Conservation (phyloP, 768 basidiomycete genomes). For the Phallus indusiatus region DNA sequence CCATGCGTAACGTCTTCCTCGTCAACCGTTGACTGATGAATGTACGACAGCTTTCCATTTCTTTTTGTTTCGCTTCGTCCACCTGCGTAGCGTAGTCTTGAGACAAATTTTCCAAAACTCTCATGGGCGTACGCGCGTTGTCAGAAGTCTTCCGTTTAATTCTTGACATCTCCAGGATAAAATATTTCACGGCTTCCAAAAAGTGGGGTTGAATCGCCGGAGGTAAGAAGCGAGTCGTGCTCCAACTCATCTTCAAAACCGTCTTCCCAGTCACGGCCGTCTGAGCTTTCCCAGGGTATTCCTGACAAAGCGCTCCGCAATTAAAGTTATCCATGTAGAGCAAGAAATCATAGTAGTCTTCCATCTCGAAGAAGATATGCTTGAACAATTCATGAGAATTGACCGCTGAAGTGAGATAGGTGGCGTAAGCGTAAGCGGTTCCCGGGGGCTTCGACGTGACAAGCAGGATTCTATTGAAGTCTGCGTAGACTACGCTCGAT, state of each 20-base stretch:
- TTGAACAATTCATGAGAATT: conserved; percentile 94
- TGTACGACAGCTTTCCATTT: conserved; percentile 56
- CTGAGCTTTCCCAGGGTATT: conserved; percentile 61
- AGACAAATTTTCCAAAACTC: conserved; percentile 54
- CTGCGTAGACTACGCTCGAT: conserved; percentile 86
- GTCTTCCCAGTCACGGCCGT: conserved; percentile 63
- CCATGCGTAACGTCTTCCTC: conserved; percentile 61
- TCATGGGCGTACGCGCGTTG: conserved; percentile 57
- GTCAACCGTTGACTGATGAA: conserved; percentile 79
- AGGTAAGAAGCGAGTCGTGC: conserved; percentile 84
- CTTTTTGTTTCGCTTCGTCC: conserved; percentile 59
- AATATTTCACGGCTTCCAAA: conserved; percentile 59
- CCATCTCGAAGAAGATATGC: conserved; percentile 78
- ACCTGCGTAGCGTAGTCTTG: conserved; percentile 50
- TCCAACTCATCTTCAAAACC: conserved; percentile 81
- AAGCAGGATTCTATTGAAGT: conserved; percentile 83
- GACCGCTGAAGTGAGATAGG: conserved; percentile 88
- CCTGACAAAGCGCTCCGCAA: conserved; percentile 80
- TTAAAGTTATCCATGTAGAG: conserved; percentile 96
- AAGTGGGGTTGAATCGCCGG: conserved; percentile 75
- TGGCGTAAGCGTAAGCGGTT: conserved; percentile 90
- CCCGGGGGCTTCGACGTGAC: conserved; percentile 94
- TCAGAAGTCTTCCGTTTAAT: conserved; percentile 57
- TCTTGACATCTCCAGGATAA: conserved; percentile 77
- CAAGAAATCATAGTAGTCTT: conserved; percentile 87